phyloP scores from a whole-genome alignment of 371 early-diverging fungal species.

The Homolaphlyctis polyrhiza region DNA sequence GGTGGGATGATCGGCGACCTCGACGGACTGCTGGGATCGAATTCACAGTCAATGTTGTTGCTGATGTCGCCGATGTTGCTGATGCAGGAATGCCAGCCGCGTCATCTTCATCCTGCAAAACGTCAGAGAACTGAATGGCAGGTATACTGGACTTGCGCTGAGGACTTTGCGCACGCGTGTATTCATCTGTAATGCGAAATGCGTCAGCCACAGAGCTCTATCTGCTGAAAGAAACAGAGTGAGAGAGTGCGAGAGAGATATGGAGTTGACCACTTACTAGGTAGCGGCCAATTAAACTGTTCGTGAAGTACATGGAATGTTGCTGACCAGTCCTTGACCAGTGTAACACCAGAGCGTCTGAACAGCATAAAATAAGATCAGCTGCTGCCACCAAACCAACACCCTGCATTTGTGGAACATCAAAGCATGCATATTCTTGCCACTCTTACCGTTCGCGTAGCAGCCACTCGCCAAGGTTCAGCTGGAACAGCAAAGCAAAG shows the following conservation, averaged over 20 bases:
- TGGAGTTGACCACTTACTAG: slow-evolving; percentile 13
- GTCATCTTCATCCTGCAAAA: too few relatives aligned
- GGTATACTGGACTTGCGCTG: background rate
- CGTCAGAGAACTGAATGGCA: background rate
- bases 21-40: too few relatives aligned
- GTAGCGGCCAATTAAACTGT: slow-evolving; percentile 29
- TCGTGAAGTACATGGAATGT: slow-evolving; percentile 24
- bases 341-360: too few relatives aligned
- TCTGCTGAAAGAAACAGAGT: background rate
- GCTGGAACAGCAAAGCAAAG: slow-evolving; percentile 21
- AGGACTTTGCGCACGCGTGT: background rate
- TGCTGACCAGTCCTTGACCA: slow-evolving; percentile 14
- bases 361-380: background rate
- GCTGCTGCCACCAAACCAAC: background rate
- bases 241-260: background rate
- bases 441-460: slow-evolving; percentile 28
- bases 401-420: background rate
- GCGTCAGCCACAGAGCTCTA: background rate
- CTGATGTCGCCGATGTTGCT: too few relatives aligned
- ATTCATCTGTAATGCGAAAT: background rate
- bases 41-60: too few relatives aligned
- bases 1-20: too few relatives aligned
- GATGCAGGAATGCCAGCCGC: too few relatives aligned
- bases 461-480: slow-evolving; percentile 27
- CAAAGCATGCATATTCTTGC: too few relatives aligned